Conservation (phyloP, 2,329 filamentous ascomycete species). For the Aspergillus ibericus region DNA sequence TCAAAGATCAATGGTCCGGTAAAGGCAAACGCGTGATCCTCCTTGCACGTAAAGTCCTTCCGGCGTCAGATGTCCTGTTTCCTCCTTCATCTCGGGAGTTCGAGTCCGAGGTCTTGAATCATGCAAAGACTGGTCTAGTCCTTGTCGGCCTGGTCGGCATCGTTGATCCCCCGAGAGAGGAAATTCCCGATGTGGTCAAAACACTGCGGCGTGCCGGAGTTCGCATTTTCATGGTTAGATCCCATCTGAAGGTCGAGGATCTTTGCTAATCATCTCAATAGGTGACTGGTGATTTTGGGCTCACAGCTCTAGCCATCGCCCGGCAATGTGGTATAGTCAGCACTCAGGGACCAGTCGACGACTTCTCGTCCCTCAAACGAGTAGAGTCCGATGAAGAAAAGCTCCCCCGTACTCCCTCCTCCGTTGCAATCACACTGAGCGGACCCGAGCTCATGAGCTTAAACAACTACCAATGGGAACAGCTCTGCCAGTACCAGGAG, state of each 20-base stretch:
- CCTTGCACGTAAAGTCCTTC: constrained; percentile 61
- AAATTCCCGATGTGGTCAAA: constrained; percentile 60
- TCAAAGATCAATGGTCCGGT: constrained; percentile 69
- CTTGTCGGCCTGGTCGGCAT: constrained; percentile 60
- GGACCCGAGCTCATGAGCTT: constrained; percentile 66
- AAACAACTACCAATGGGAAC: constrained; percentile 68
- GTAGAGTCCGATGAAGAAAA: constrained; percentile 12
- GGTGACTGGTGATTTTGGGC: constrained; percentile 74
- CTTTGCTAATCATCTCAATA: constrained; percentile 19
- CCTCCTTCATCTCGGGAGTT: constrained; percentile 51
- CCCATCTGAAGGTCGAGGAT: not conserved
- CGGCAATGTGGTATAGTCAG: constrained; percentile 69
- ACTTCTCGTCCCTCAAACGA: constrained; percentile 54
- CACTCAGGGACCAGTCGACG: constrained; percentile 52
- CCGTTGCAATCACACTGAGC: constrained; percentile 58
- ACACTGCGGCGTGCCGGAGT: constrained; percentile 69
- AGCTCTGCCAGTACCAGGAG: constrained; percentile 64
- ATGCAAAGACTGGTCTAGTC: constrained; percentile 51
- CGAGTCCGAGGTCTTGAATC: constrained; percentile 59
- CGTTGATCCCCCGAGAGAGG: constrained; percentile 60
- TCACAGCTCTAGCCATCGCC: constrained; percentile 73
- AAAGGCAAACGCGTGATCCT: constrained; percentile 68
- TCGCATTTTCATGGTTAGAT: constrained; percentile 69
- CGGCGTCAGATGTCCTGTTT: constrained; percentile 39
- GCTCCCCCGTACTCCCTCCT: constrained; percentile 29